phyloP scores from a whole-genome alignment of 2,329 filamentous ascomycete species.

The Fusarium nelsonii region DNA sequence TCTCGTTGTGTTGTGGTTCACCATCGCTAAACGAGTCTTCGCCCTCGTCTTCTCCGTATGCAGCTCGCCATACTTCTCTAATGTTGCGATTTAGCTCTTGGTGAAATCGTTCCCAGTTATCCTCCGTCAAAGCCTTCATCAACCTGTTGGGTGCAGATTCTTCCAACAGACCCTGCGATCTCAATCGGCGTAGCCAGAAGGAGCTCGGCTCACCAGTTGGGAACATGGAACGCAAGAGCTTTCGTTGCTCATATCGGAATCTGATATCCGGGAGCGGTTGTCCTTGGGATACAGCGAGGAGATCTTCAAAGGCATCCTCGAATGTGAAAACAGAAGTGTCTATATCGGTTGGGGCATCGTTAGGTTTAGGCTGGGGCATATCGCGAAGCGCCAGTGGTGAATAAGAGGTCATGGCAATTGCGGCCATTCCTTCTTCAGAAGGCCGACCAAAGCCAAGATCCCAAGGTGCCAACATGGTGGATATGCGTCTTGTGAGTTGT shows the following conservation, averaged over 20 bases:
- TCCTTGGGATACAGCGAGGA: constrained; percentile 62
- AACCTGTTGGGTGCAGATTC: constrained; percentile 45
- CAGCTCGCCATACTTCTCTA: constrained; percentile 47
- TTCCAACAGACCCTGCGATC: constrained; percentile 55
- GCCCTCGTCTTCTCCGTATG: constrained; percentile 27
- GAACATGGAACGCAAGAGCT: constrained; percentile 55
- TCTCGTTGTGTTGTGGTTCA: constrained; percentile 19
- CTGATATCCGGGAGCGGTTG: constrained; percentile 57
- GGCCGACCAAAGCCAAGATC: constrained; percentile 35
- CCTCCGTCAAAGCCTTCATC: constrained; percentile 26
- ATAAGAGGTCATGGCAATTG: constrained; percentile 47
- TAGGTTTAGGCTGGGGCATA: constrained; percentile 62
- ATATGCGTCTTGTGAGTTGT: constrained; percentile 17
- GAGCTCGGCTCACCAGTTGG: constrained; percentile 56
- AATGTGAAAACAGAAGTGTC: constrained; percentile 62
- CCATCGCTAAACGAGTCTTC: constrained; percentile 22
- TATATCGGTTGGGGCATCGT: constrained; percentile 55
- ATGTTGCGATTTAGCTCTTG: constrained; percentile 49
- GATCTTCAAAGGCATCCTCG: constrained; percentile 69
- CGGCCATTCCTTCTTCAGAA: constrained; percentile 37
- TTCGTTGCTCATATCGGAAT: constrained; percentile 52
- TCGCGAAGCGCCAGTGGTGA: constrained; percentile 55
- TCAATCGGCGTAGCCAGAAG: constrained; percentile 58
- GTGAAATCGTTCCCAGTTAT: constrained; percentile 50
- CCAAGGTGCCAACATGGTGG: constrained; percentile 40